Base-by-base conservation (phyloP, 2,329 filamentous ascomycete genomes). In the Phyllosticta citriasiana region DNA sequence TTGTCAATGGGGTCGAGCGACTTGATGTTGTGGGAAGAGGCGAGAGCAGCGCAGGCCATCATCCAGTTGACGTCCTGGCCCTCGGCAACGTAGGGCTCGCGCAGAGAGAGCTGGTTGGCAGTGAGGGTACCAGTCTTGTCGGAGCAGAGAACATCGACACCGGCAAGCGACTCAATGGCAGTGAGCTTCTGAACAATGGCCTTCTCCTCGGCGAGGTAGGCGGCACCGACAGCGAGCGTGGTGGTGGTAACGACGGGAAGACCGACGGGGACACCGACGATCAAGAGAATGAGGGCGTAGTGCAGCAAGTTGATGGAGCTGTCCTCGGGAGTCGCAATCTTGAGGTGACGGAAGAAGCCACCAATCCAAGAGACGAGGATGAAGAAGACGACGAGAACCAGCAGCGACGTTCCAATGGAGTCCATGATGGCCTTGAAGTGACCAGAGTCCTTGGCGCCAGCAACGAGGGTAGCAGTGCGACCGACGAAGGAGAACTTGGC, bases 351-450 rank as follows among this genome's bases (percentile, higher is more conserved):
- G 83, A 85, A 89, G 82, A 91, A 91, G 73, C 86, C 87, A 75
- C 88, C 87, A 67, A 90, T 88, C 88, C 88, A 90, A 67, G 86
- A 81, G 61, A 83, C 78, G 69, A 91, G 80, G 74, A 90, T 88
- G 81, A 83, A 90, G 78, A 88, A 87, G 76, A 90, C 86, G 77
- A 90, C 88, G 64, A 90, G 79, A 68, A 90, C 86, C 67, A 91
- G 80, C 61, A 91, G 80, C 63, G 84, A 78, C 59, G 86, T 89
- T 76, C 87, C 87, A 71, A 91, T 90, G 71, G 83, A 87, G 82
- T 90, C 86, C 88, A 90, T 90, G 80, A 90, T 88, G 66, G 87
- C 87, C 80, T 91, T 89, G 83, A 89, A 89, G 77, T 89, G 86
- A 77, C 87, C 88, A 71, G 85, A 82, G 74, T 89, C 88, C 77